Base-by-base conservation (phyloP, 176 grass and related monocot species). In the Luzula sylvatica region DNA sequence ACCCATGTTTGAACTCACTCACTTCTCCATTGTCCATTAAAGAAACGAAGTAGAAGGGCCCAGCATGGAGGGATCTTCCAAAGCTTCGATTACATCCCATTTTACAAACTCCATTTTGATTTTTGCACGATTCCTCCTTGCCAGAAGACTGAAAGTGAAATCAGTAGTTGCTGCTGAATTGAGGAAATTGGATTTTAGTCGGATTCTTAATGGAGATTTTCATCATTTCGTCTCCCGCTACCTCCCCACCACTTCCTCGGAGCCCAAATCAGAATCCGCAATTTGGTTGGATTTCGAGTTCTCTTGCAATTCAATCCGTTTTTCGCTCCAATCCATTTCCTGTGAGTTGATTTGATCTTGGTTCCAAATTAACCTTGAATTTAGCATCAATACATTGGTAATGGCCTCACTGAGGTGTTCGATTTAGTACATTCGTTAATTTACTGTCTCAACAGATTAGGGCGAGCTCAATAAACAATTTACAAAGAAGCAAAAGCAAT, bases 401-500 rank as follows among this genome's bases (percentile, higher is more conserved):
- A 27, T 43, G 5, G 15, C 22, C 28, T 16, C 20, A 11, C 1
- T 48, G n/a, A 48, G 40, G 7, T 39, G 25, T 52, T 26, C 20
- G 11, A 30, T 48, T 65, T 0, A 26, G 28, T 48, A n/a, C n/a
- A 14, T 68, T 46, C 32, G 26, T 56, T 42, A 25, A 23, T 71
- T n/a, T n/a, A n/a, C n/a, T 67, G 6, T 67, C 8, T 48, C 3
- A 11, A 51, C 71, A 96, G 90, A 74, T 86, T 17, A 82, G 38
- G 28, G 64, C 77, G 63, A 74, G 23, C 53, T 60, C 75, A 26
- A 48, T 77, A 47, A 19, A 79, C 68, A 74, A 71, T 42, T 58
- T 89, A 11, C 74, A 77, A 56, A 89, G 61, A 73, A 79, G 51
- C 48, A 96, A 65, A 66, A 89, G 81, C 50, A 86, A 50, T 66